A percentile compares a stretch with the other conserved stretches of the same genome.
Conservation (phyloP, 768 basidiomycete species). For the Antrodiella citrinella region DNA sequence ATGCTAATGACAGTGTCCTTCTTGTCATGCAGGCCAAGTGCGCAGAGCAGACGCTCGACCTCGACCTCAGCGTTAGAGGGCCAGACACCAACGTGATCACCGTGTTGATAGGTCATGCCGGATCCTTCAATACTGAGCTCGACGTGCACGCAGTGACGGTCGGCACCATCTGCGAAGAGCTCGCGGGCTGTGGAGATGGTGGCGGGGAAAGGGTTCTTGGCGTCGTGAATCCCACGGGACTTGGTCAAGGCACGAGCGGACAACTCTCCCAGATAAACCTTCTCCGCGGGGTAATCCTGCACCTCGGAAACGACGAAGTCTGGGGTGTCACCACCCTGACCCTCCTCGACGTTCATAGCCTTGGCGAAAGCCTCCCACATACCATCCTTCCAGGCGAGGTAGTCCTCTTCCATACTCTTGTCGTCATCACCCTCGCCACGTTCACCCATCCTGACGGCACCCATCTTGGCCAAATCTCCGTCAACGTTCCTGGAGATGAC, state of each 20-base stretch:
- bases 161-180: slow-evolving; percentile 65
- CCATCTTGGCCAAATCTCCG: slow-evolving; percentile 62
- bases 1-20: slow-evolving; percentile 81
- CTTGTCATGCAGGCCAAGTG: slow-evolving; percentile 78
- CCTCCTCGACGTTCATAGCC: slow-evolving; percentile 86
- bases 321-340: slow-evolving; percentile 88
- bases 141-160: slow-evolving; percentile 90
- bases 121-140: slow-evolving; percentile 93
- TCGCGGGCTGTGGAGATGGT: slow-evolving; percentile 73
- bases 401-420: slow-evolving; percentile 99
- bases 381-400: slow-evolving; percentile 96
- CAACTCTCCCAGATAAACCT: slow-evolving; percentile 93
- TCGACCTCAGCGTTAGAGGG: slow-evolving; percentile 90
- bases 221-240: slow-evolving; percentile 94
- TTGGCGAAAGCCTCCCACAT: slow-evolving; percentile 92
- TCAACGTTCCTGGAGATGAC: slow-evolving; percentile 80
- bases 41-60: slow-evolving; percentile 80
- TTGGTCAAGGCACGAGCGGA: slow-evolving; percentile 90
- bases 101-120: slow-evolving; percentile 97
- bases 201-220: slow-evolving; percentile 93
- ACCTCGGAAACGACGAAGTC: slow-evolving; percentile 92
- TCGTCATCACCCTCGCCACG: slow-evolving; percentile 97
- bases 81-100: slow-evolving; percentile 97
- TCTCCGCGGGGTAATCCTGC: slow-evolving; percentile 64
- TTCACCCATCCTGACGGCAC: slow-evolving; percentile 78